Base-by-base conservation (phyloP, 2,329 filamentous ascomycete genomes). In the Ambrosiella cleistominuta region DNA sequence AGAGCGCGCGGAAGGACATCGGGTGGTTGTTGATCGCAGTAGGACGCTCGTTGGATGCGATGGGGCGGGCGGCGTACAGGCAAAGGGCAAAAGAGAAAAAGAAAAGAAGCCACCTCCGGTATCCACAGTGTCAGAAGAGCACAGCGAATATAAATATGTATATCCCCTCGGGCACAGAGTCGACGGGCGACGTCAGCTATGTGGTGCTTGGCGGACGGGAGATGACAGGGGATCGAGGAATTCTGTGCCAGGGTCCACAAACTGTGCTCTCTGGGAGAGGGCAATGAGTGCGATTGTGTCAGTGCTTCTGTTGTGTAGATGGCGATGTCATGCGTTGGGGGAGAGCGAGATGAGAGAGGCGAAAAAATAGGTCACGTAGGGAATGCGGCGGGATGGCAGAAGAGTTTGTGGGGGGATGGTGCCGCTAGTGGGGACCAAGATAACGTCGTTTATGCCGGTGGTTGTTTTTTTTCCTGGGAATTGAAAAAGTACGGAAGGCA, bases 81-180 rank as follows among this genome's bases (percentile, higher is more conserved):
- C 3, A n/a, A 51, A 36, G 19, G 3, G 11, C 27, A 51, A n/a
- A 51, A 36, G 9, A n/a, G 17, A 35, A 19, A 53, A 19, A 1
- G 45, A 54, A 17, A 40, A 39, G n/a, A 7, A 42, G 27, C 54
- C 8, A 6, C 47, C 17, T 35, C 8, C 27, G 12, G 15, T 13
- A 51, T n/a, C 19, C 35, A 9, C 15, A 27, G 9, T 5, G 49
- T 11, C 27, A 50, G 45, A 12, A n/a, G 15, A 13, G 39, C 13
- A 56, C 7, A 58, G 15, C 39, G 19, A 59, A 52, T 13, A 40
- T 40, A 38, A 15, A 51, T 50, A 54, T 38, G 40, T 49, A 55
- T 36, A 47, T 13, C 37, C 2, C 51, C 7, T 17, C 42, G 36
- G 7, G 12, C 2, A 9, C 15, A 9, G 15, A 12, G 45, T 15